Percentiles rank a stretch among this genome's conserved stretches.
These are phyloP conservation scores for Amanita jacksonii DNA, from an alignment of 768 basidiomycete genomes.

Conservation along the genomic window DNA sequence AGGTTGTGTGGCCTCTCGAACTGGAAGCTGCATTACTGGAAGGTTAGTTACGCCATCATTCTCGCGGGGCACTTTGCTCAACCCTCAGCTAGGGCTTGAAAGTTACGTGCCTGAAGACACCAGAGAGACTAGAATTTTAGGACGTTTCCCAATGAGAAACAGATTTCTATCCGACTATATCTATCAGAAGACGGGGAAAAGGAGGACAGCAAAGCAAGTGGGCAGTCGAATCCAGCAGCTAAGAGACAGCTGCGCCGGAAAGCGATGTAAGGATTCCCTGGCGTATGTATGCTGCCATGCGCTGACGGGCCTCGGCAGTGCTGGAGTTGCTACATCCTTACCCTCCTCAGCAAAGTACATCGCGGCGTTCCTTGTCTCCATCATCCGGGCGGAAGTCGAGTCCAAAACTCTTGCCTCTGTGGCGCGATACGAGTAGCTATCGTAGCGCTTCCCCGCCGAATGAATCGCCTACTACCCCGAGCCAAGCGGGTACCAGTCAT, in stretches of 20 bases:
- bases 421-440: conserved; percentile 16
- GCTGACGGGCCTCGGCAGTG: conserved; percentile 23
- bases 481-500: conserved; percentile 25
- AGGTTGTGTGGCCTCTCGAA: conserved; percentile 73
- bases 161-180: conserved; percentile 77
- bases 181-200: conserved; percentile 55
- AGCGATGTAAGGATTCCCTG: conserved; percentile 43
- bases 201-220: conserved; percentile 69
- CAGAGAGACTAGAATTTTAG: conserved; percentile 61
- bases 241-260: conserved; percentile 64
- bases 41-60: conserved; percentile 30
- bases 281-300: conserved; percentile 1
- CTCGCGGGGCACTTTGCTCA: conserved; percentile 3
- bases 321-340: conserved; percentile 35
- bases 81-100: conserved; percentile 41
- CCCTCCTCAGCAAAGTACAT: conserved; percentile 17
- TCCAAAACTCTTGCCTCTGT: conserved; percentile 18
- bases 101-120: conserved; percentile 66
- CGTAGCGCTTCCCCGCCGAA: conserved; percentile 30
- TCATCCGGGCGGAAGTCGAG: conserved; percentile 13
- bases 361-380: conserved; percentile 20
- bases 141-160: conserved; percentile 72
- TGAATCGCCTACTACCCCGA: conserved; percentile 29
- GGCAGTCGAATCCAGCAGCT: conserved; percentile 75
- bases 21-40: conserved; percentile 71